phyloP scores from a whole-genome alignment of 2,329 filamentous ascomycete species.

The Colletotrichum karsti region DNA sequence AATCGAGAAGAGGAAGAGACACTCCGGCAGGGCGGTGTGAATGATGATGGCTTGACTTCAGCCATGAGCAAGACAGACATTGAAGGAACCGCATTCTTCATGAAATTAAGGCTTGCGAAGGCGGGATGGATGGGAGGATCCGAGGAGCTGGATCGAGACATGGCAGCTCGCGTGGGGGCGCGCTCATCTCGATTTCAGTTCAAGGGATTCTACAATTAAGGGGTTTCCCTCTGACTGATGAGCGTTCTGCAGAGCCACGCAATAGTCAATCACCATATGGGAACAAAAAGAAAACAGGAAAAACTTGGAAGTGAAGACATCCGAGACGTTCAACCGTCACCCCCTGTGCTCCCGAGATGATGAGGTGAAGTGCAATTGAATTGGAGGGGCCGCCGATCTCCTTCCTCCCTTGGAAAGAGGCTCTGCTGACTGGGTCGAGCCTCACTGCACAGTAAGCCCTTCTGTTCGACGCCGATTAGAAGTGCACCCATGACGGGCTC shows the following conservation, averaged over 20 bases:
- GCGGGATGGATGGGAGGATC: background rate
- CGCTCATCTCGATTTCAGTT: background rate
- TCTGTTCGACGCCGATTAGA: background rate
- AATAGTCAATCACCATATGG: no score
- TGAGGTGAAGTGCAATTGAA: background rate
- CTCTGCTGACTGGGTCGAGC: background rate
- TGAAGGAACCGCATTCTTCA: background rate
- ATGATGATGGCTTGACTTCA: background rate
- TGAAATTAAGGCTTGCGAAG: background rate
- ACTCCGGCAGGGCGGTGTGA: conserved; percentile 1
- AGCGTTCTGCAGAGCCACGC: no score
- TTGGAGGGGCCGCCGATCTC: background rate
- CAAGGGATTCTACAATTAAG: background rate
- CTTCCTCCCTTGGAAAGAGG: conserved; percentile 8
- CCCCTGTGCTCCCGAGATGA: background rate
- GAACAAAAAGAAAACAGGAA: no score
- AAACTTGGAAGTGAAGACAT: no score
- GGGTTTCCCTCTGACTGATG: background rate
- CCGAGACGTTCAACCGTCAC: background rate
- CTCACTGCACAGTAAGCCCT: background rate
- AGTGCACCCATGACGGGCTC: conserved; percentile 6
- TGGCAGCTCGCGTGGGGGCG: background rate
- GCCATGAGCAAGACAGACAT: background rate
- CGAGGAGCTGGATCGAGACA: conserved; percentile 18
- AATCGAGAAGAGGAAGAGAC: background rate